Evolutionary conservation across 1,284 basidiomycete species (phyloP), one percentile per base, ranked within the genome.

Genomic region (Mrakiaceae sp.): DNA sequence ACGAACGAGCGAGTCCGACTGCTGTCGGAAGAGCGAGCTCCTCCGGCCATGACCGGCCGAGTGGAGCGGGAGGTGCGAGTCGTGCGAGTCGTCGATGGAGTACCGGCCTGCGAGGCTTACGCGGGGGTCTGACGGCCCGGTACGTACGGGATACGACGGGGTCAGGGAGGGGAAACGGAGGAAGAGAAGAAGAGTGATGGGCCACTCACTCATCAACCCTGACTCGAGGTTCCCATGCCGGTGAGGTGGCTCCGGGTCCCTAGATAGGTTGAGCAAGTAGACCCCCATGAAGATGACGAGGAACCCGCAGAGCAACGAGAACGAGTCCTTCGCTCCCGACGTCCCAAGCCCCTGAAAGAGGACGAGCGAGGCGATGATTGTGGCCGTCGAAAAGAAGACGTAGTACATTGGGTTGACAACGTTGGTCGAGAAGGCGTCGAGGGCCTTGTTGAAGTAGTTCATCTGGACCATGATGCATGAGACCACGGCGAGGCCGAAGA

Each of bases 381-480:
- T 98, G 10, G 88, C 88, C 2, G 91, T 90, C n/a, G 93, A 94
- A 79, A 99, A 99, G 76, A 90, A 88, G 75, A 98, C 95, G 73
- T 95, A 98, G 79, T 98, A 98, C 81, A 96, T 89, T 0, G 96
- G 95, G 75, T 99, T 98, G 66, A 98, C 94, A 54, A 98, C 90
- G 74, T 98, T 98, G 55, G 95, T 98, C 4, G 91, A 93, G 77
- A 98, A 98, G 1, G 87, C 90, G 74, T 98, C 95, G 62, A 98
- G 82, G 0, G 95, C 96, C 75, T 97, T 97, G 81, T 98, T 98
- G 79, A 98, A 97, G 80, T 96, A 98, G 79, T 97, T 95, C 65
- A 66, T 66, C 70, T 97, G 94, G 2, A 96, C 84, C 62, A 96
- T 74, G 72, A 98, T 98, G 78, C 92, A 98, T 3, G 85, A 79